Evolutionary conservation across 257 asterid species (phyloP), one percentile per base, ranked within the genome.

Genomic region (Anisodus acutangulus): DNA sequence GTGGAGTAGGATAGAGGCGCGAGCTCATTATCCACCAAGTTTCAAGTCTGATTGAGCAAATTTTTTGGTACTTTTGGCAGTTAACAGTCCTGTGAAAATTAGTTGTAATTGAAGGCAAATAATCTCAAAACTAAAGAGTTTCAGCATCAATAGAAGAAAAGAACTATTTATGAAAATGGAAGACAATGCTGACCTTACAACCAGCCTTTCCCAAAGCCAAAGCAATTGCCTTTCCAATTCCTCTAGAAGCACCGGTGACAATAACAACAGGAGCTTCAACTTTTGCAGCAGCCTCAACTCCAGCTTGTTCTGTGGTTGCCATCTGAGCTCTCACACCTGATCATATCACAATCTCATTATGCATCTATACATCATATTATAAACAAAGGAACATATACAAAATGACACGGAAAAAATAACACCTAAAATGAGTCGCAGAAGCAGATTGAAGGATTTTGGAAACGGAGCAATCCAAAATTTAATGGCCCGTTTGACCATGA

Each of bases 171-270:
- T 1, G 5, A 41, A 80, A 57, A 41, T 2, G 41, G 59, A 80
- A 62, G 51, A 43, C 58, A 81, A 62, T 19, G 55, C 84, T 45
- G 31, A 84, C 87, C 87, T 85, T 85, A 70, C 87, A 85, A 49
- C 87, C 87, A 67, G 87, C 87, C 41, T 85, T 85, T 22, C 87
- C 87, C 54, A 85, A 58, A 85, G 87, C 39, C 54, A 85, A 72
- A 45, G 87, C 87, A 85, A 80, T 80, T 26, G 84, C 87, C 82
- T 72, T 85, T 41, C 87, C 87, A n/a, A 85, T 85, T 47, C 87
- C 87, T 67, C 87, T 80, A 26, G 87, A 85, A 80, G 87, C 87
- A 8, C 87, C 87, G 0, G 87, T 85, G 19, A 85, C 87, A 70
- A 85, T 81, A n/a, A 85, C 87, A 1, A 85, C 82, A 1, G 87